Percentiles rank a stretch among this genome's conserved stretches.
Conservation (phyloP, 805 yeast genomes). For the Candida tammaniensis region DNA sequence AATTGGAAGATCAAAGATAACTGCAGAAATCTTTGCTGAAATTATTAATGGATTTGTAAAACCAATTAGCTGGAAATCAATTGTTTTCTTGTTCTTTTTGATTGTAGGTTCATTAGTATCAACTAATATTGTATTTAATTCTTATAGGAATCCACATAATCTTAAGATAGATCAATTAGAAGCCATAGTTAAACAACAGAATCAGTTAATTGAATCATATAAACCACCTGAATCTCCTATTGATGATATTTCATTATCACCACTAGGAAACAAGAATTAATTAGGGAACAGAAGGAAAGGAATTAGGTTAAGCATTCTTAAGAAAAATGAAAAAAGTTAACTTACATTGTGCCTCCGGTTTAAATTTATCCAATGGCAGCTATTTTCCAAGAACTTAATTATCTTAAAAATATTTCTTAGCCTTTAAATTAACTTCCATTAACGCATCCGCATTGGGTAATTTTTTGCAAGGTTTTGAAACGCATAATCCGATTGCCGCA, state of each 20-base stretch:
- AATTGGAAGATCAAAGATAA: conserved; percentile 66
- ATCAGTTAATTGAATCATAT: conserved; percentile 6
- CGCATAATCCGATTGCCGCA: no score
- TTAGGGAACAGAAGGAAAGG: no score
- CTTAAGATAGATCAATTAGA: conserved; percentile 14
- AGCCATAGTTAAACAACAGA: conserved; percentile 14
- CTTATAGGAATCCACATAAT: conserved; percentile 20
- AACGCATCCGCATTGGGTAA: no score
- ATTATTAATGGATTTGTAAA: conserved; percentile 72
- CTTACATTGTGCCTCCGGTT: no score
- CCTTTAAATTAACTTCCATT: no score
- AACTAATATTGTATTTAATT: conserved; percentile 50
- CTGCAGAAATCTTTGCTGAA: conserved; percentile 82
- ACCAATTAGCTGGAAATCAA: conserved; percentile 69
- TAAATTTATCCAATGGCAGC: no score
- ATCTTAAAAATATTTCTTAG: no score
- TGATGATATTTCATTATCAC: background rate
- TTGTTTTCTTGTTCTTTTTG: conserved; percentile 45
- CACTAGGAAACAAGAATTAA: background rate
- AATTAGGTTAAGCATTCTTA: no score
- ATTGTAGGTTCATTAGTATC: conserved; percentile 51
- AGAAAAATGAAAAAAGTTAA: no score
- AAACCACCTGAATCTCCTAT: no score
- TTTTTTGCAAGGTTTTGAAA: no score
- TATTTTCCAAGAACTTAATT: no score